Base-by-base conservation (phyloP, 495 filamentous ascomycete species). In the Talaromyces trachyspermus region DNA sequence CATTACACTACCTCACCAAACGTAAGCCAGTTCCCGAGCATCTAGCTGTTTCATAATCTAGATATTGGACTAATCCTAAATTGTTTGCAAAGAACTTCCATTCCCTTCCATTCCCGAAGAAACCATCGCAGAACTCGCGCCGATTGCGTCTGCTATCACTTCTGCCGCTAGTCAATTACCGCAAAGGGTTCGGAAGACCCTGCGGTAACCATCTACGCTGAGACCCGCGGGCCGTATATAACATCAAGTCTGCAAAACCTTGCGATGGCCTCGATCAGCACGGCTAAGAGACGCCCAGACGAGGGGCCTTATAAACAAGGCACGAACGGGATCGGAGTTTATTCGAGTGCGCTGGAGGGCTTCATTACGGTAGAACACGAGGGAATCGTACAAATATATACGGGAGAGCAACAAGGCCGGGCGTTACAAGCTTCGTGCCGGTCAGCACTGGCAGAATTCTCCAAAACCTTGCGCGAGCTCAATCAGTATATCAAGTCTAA, bases 1-100 rank as follows among this genome's bases (percentile, higher is more conserved):
- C 94, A 5, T 66, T 97, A 33, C 86, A 95, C 56, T 96, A 85
- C 58, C 80, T 96, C 54, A 95, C 86, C n/a, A 96, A 95, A 61
- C 76, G 85, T 75, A 76, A 68, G 54, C n/a, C n/a, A n/a, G n/a
- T n/a, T n/a, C n/a, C n/a, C n/a, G n/a, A n/a, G n/a, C n/a, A n/a
- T n/a, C n/a, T n/a, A n/a, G n/a, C n/a, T n/a, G n/a, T n/a, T n/a
- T n/a, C n/a, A n/a, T n/a, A n/a, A n/a, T n/a, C n/a, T n/a, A n/a
- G n/a, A n/a, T n/a, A n/a, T n/a, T n/a, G n/a, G n/a, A n/a, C n/a
- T n/a, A n/a, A n/a, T n/a, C n/a, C n/a, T 64, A 26, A 62, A 2
- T 47, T 20, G 35, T 44, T 25, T 12, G 52, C 54, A 71, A n/a
- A n/a, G 78, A 86, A 27, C 75, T 86, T 8, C 80, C 87, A 1